phyloP scores from a whole-genome alignment of 805 yeast species.

The Ogataea thermomethanolica region DNA sequence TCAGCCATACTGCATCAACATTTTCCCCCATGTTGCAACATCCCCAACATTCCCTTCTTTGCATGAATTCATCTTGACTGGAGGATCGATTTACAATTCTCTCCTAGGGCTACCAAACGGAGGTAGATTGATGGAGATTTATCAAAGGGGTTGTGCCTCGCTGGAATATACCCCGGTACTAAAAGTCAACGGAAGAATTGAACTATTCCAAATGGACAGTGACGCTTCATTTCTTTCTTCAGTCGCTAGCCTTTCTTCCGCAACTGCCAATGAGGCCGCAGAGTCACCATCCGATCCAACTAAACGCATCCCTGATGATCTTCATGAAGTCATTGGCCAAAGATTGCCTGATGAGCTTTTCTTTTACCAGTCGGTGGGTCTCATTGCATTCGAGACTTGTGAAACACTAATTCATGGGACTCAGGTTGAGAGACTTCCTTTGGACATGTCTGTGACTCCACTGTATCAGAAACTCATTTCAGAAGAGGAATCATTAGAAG shows the following conservation, averaged over 20 bases:
- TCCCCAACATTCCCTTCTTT: slow-evolving; percentile 28
- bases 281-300: slow-evolving; percentile 16
- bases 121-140: slow-evolving; percentile 43
- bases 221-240: slow-evolving; percentile 19
- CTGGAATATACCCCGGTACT: slow-evolving; percentile 73
- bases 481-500: slow-evolving; percentile 41
- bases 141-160: slow-evolving; percentile 66
- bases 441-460: slow-evolving; percentile 55
- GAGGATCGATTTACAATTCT: slow-evolving; percentile 47
- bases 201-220: slow-evolving; percentile 38
- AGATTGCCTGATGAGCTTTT: slow-evolving; percentile 82
- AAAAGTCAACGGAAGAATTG: slow-evolving; percentile 64
- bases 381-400: slow-evolving; percentile 59
- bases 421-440: slow-evolving; percentile 59
- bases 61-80: slow-evolving; percentile 33
- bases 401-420: slow-evolving; percentile 66
- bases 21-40: slow-evolving; percentile 40
- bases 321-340: slow-evolving; percentile 78
- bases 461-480: slow-evolving; percentile 57
- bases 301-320: slow-evolving; percentile 63
- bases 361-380: slow-evolving; percentile 77
- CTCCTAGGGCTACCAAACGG: slow-evolving; percentile 43
- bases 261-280: slow-evolving; percentile 1
- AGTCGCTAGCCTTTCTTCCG: slow-evolving; percentile 13
- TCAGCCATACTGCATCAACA: slow-evolving; percentile 61